Base-by-base conservation (phyloP, 139 green algal species). In the Chlamydomonas sp. region DNA sequence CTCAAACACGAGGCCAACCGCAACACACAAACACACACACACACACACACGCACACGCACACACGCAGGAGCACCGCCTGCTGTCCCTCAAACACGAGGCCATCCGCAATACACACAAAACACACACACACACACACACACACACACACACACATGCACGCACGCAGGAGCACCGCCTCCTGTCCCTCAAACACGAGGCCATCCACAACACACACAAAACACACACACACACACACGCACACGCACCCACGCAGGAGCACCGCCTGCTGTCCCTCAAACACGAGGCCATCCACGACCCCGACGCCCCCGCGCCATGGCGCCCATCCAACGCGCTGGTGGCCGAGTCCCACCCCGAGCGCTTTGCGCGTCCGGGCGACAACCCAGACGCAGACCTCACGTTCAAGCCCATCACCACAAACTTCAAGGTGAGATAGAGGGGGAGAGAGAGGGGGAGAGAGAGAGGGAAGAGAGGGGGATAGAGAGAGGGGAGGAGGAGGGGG, bases 321-420 rank as follows among this genome's bases (percentile, higher is more conserved):
- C 65, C 65, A 29, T 61, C 36, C 38, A 3, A 71, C 38, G n/a
- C 30, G 20, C 36, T 3, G 65, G 67, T 65, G n/a, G 39, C 36
- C 4, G 69, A 65, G 39, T 3, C 1, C 10, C 35, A 81, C 38
- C 66, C 76, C 1, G 76, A 77, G 60, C 66, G 76, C 50, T 62
- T 65, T n/a, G 67, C 67, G 1, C 66, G 67, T 1, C 54, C 61
- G 2, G 76, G 76, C 10, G 76, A 76, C 16, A 67, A 81, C 34
- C 67, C 61, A 1, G 26, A 31, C 0, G 13, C 75, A n/a, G 71
- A 81, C 37, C 61, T 78, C 4, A 81, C 76, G 20, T 81, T 81
- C 71, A 35, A 20, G 0, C 71, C 76, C 2, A 49, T 61, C 3
- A 58, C 37, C 6, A 48, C 38, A 8, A 69, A 39, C 20, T 3